These are phyloP conservation scores for Primulina tabacum DNA, from an alignment of 257 asterid species.

Conservation along the genomic window DNA sequence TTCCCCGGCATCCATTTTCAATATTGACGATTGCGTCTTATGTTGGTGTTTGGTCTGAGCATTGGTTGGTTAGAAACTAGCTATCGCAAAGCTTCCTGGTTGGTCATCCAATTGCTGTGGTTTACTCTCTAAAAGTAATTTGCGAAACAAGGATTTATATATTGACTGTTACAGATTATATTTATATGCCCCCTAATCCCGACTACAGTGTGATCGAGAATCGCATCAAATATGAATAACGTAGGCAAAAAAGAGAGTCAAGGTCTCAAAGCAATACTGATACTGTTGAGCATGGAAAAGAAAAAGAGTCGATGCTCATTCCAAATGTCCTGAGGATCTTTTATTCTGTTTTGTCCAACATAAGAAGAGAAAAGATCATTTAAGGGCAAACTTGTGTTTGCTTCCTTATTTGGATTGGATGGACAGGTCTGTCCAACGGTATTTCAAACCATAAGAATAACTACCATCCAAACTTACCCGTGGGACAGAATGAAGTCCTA, in stretches of 20 bases:
- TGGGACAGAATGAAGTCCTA: neutral
- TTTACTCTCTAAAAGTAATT: neutral
- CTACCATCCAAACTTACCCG: neutral
- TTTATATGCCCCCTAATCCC: neutral
- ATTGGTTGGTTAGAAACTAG: conserved; percentile 4
- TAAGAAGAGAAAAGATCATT: neutral
- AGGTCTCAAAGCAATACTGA: conserved; percentile 1
- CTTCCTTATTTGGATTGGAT: neutral
- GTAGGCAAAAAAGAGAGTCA: neutral
- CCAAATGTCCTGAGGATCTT: neutral
- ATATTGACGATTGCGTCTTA: neutral
- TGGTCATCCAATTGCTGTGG: neutral
- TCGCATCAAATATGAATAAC: neutral
- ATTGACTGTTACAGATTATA: neutral
- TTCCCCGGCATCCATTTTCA: neutral
- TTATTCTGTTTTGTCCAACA: neutral
- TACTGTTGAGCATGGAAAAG: neutral
- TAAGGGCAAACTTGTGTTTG: neutral
- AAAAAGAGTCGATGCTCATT: neutral
- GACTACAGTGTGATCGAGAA: neutral
- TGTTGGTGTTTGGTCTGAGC: neutral
- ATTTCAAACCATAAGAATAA: conserved; percentile 8
- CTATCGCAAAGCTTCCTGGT: neutral
- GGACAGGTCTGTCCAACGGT: conserved; percentile 6
- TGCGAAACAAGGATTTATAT: neutral